phyloP scores from a whole-genome alignment of 164 flowering plant species.

The Saururus chinensis region DNA sequence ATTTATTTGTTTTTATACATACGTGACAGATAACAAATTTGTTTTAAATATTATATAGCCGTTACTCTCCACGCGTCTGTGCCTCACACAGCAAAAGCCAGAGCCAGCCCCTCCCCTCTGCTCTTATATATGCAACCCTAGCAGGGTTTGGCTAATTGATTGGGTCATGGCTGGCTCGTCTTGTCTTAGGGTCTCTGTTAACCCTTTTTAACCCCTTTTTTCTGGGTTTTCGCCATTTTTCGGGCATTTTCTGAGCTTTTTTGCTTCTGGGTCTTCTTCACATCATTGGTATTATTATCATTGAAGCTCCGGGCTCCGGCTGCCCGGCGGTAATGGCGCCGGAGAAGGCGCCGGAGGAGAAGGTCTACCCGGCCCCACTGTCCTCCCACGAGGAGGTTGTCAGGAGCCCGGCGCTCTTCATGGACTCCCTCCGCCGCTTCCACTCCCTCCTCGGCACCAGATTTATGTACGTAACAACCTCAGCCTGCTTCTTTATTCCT shows the following conservation, averaged over 20 bases:
- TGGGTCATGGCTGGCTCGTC: too few relatives aligned
- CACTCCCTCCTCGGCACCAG: conserved; percentile 48
- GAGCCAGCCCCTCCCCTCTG: too few relatives aligned
- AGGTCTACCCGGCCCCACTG: conserved; percentile 37
- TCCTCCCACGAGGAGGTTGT: conserved; percentile 54
- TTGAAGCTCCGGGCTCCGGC: background rate
- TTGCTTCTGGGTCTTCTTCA: too few relatives aligned
- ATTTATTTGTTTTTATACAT: background rate
- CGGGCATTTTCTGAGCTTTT: too few relatives aligned
- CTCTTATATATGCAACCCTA: too few relatives aligned
- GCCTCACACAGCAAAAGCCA: background rate
- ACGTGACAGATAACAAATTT: background rate
- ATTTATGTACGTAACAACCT: conserved; percentile 34
- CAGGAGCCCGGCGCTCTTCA: conserved; percentile 29
- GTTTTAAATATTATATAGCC: conserved; percentile 19
- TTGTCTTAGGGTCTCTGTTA: too few relatives aligned
- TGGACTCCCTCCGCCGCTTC: conserved; percentile 50
- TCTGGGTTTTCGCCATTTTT: too few relatives aligned
- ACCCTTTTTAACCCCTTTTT: too few relatives aligned
- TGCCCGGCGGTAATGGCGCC: conserved; percentile 11
- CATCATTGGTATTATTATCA: too few relatives aligned
- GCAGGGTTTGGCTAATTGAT: too few relatives aligned
- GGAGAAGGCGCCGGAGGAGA: conserved; percentile 13
- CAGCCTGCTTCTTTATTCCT: background rate
- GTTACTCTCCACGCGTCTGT: conserved; percentile 33